These are phyloP conservation scores for Talaromyces borbonicus DNA, from an alignment of 495 filamentous ascomycete genomes.

Conservation along the genomic window DNA sequence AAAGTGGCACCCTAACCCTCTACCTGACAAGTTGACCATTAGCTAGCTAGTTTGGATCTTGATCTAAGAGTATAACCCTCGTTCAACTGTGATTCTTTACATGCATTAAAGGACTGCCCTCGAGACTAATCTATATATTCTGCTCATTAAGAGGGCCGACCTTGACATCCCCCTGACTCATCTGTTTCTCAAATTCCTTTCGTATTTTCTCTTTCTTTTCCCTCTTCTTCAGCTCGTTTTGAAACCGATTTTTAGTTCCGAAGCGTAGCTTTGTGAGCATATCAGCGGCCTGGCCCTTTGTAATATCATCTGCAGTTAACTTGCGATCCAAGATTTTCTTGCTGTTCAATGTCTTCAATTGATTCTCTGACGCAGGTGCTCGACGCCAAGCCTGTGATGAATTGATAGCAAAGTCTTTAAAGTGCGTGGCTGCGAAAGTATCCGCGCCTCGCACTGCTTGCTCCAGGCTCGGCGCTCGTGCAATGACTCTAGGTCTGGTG, in stretches of 20 bases:
- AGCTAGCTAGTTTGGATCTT: too few species aligned
- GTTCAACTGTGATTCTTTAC: too few species aligned
- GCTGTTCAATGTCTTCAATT: constrained; percentile 65
- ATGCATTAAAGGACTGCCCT: background rate
- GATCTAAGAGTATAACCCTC: too few species aligned
- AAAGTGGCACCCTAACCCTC: too few species aligned
- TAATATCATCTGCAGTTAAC: constrained; percentile 47
- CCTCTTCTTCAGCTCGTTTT: constrained; percentile 35
- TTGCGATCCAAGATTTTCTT: constrained; percentile 43
- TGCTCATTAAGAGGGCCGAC: constrained; percentile 50
- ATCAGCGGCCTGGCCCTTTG: constrained; percentile 74
- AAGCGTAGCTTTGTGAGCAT: constrained; percentile 89
- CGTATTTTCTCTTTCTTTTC: constrained; percentile 27
- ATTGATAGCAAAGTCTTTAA: constrained; percentile 47
- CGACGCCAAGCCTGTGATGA: constrained; percentile 57
- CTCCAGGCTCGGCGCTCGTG: constrained; percentile 47
- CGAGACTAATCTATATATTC: background rate
- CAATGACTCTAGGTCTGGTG: constrained; percentile 55
- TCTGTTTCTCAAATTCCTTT: constrained; percentile 20
- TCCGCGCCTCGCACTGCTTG: constrained; percentile 76
- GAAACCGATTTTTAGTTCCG: constrained; percentile 64
- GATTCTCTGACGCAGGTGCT: constrained; percentile 52
- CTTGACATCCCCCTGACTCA: constrained; percentile 39
- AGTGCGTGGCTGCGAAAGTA: constrained; percentile 59
- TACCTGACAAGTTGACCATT: too few species aligned